Base-by-base conservation (phyloP, 768 basidiomycete species). In the Suillus ampliporus region DNA sequence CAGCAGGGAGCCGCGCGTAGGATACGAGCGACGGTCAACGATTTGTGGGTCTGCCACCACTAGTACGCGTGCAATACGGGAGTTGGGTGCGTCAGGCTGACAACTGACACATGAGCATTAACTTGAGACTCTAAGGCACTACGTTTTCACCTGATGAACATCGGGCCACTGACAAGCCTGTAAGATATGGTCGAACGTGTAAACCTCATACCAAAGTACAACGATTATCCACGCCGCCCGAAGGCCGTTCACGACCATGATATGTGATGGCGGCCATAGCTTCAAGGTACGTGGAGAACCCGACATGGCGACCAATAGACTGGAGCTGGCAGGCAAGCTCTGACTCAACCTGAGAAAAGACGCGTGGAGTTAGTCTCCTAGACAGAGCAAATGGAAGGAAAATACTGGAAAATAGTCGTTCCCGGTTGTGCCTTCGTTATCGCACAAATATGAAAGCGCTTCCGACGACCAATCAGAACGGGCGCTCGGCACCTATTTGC, bases 31-130 rank as follows among this genome's bases (percentile, higher is more conserved):
- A 52, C 82, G 81, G 73, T 95, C 89, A 50, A 94, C 82, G 31
- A 97, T 85, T 75, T 97, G 95, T 0, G 95, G 92, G 76, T 97
- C 96, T 14, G 95, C 89, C 40, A 95, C 79, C 51, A 97, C 78
- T n/a, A 97, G 86, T 4, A 83, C 65, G 63, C 79, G 64, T 62
- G 69, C 71, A 63, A 66, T 60, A 61, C 71, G 71, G 40, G 69
- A 65, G 56, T 61, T 51, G 35, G 65, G 66, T 14, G 23, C 35
- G 26, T 51, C n/a, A 28, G 47, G 23, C 54, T 35, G 11, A 15
- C 35, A 44, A 53, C n/a, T 57, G 40, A 19, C 47, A 7, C 61
- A 58, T 53, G 34, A 58, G 52, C 54, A 61, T 31, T 28, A 21
- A 37, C 44, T 19, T 54, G 56, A 64, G 47, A 38, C 21, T 53